Evolutionary conservation across 2,329 filamentous ascomycete species (phyloP).

Genomic region (Sporothrix humicola): DNA sequence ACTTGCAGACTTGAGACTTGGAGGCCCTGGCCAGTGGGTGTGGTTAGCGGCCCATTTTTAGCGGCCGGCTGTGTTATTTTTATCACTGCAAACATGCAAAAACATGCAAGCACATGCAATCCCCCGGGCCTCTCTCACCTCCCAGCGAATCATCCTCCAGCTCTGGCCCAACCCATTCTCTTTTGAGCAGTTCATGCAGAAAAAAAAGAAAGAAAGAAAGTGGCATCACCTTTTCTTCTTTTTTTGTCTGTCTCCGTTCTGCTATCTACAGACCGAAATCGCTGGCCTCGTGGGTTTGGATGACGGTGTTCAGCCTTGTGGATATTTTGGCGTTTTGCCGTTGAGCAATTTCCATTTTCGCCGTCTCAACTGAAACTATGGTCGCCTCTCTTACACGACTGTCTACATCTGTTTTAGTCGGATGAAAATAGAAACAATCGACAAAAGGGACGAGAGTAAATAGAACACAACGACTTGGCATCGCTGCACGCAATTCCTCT

Average conservation of each 20-base stretch:
- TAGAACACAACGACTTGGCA: background rate
- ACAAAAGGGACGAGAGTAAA: background rate
- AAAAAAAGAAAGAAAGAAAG: too few relatives aligned
- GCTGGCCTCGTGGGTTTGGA: too few relatives aligned
- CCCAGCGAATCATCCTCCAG: background rate
- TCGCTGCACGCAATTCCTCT: background rate
- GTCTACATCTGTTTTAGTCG: background rate
- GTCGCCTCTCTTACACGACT: background rate
- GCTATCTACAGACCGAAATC: too few relatives aligned
- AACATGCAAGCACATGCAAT: background rate
- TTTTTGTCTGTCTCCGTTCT: background rate
- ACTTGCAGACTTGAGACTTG: too few relatives aligned
- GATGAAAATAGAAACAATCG: conserved; percentile 10
- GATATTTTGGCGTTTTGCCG: background rate
- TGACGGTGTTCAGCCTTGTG: conserved; percentile 4
- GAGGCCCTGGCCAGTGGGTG: background rate
- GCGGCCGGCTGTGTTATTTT: conserved; percentile 11
- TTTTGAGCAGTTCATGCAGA: background rate
- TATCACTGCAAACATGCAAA: background rate
- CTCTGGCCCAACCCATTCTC: background rate
- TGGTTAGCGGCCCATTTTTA: conserved; percentile 1
- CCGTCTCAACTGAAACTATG: background rate
- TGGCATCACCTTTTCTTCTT: background rate
- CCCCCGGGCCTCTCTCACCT: background rate
- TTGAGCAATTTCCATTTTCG: too few relatives aligned